Evolutionary conservation across 177 flowering plant species (phyloP), one percentile per base, ranked within the genome.

Genomic region (Vitis hybrid): DNA sequence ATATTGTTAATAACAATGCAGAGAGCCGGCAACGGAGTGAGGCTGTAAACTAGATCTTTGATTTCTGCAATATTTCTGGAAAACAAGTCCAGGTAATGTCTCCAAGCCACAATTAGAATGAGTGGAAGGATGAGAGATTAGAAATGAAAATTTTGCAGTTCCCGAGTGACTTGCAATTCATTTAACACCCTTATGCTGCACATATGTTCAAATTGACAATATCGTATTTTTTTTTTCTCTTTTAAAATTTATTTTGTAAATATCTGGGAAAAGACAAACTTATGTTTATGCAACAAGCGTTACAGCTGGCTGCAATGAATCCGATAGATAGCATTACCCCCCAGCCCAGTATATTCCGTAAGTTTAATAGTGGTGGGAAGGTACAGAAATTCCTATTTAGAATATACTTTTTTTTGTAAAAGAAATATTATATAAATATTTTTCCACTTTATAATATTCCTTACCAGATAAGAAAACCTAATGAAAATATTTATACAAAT

Each of bases 171-270:
- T 79, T 56, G 91, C 1, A 88, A 73, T 74, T 90, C 92, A 58
- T 90, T 90, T n/a, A 91, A 84, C 14, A 90, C 84, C 70, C 92
- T 82, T 63, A 88, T 91, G 70, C 94, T 90, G 84, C 82, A 70
- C 57, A 65, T 7, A 27, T 24, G 24, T 24, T 21, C 14, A 18
- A 68, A 24, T 14, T 14, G 55, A 9, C 11, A 18, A 11, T 17
- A 49, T 52, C 55, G 14, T 1, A 32, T 21, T 4, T 24, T 24
- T 49, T 11, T 52, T 52, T 52, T 52, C 12, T 52, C 12, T 24
- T 24, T 24, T 24, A 24, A 24, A 24, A 3, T 11, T 10, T 52
- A 0, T 17, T 60, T 21, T 7, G 13, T 4, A 12, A 24, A 52
- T 21, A 52, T 24, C 24, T 24, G 24, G 24, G 50, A 32, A 10